Percentiles rank a stretch among this genome's conserved stretches.
phyloP scores from a whole-genome alignment of 2,329 filamentous ascomycete genomes.

The Ophiostoma montium region DNA sequence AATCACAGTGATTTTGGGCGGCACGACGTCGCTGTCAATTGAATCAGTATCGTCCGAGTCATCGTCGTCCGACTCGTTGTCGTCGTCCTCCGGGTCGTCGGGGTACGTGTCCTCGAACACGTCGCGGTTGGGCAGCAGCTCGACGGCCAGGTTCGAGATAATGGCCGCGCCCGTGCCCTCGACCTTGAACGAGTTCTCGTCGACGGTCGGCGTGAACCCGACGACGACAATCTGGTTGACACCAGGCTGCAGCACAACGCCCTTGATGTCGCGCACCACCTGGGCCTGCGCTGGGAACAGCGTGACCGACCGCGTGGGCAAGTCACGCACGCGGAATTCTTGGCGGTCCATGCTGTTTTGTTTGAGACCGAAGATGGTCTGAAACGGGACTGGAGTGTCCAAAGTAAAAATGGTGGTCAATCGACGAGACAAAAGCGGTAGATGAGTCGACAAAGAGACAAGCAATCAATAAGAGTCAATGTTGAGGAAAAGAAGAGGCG shows the following conservation, averaged over 20 bases:
- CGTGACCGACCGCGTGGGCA: constrained; percentile 46
- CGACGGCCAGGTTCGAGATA: constrained; percentile 48
- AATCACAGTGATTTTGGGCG: constrained; percentile 18
- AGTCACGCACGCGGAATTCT: constrained; percentile 40
- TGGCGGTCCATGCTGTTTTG: constrained; percentile 26
- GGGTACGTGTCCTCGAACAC: constrained; percentile 40
- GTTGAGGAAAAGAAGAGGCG: no score
- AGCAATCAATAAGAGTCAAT: no score
- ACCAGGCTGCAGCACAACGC: constrained; percentile 38
- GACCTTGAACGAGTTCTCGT: constrained; percentile 44
- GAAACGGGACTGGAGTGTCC: no score
- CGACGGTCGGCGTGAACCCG: constrained; percentile 37
- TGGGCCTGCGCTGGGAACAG: constrained; percentile 49
- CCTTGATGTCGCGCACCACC: constrained; percentile 43
- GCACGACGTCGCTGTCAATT: no score
- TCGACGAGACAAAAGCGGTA: no score
- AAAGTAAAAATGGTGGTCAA: no score
- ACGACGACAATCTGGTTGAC: constrained; percentile 41
- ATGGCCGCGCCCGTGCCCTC: constrained; percentile 43
- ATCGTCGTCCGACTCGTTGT: constrained; percentile 17
- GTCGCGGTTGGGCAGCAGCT: constrained; percentile 40
- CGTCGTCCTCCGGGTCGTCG: constrained; percentile 25
- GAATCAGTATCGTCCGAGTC: constrained; percentile 17
- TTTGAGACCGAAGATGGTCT: no score
- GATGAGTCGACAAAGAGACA: no score